Evolutionary conservation across 2,329 filamentous ascomycete genomes (phyloP).

Genomic region (Neurospora crassa): DNA sequence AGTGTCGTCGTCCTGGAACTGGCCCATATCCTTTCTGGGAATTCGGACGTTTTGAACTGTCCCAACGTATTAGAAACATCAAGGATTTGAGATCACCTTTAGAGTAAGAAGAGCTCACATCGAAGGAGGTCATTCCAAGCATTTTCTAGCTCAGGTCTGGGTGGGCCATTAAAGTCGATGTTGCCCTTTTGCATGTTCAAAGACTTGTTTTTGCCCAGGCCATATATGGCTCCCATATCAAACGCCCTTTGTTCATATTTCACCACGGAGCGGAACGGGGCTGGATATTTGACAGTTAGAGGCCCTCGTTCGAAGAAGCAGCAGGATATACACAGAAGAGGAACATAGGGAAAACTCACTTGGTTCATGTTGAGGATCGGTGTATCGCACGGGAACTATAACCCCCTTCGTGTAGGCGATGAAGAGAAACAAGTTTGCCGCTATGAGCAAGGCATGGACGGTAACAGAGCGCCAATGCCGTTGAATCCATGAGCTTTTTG

Average conservation of each 20-base stretch:
- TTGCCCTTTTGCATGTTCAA: neutral
- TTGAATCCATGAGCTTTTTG: neutral
- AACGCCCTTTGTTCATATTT: neutral
- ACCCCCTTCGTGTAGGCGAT: neutral
- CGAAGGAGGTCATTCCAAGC: conserved; percentile 1
- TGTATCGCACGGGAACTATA: neutral
- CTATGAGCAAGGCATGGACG: neutral
- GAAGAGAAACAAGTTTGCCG: neutral
- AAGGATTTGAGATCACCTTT: neutral
- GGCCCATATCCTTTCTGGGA: neutral
- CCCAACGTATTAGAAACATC: neutral
- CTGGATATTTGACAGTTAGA: neutral
- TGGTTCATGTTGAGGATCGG: neutral
- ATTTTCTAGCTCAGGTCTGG: neutral
- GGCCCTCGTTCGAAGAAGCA: neutral
- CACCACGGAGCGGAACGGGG: neutral
- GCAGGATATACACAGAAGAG: neutral
- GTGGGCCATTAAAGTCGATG: neutral
- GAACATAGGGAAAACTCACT: neutral
- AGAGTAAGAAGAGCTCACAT: neutral
- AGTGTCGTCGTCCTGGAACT: neutral
- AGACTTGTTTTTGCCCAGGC: neutral
- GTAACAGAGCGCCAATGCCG: neutral
- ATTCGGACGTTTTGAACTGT: neutral
- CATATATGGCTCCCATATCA: neutral